phyloP scores from a whole-genome alignment of 805 yeast genomes.

The Zygosaccharomyces gambellarensis region DNA sequence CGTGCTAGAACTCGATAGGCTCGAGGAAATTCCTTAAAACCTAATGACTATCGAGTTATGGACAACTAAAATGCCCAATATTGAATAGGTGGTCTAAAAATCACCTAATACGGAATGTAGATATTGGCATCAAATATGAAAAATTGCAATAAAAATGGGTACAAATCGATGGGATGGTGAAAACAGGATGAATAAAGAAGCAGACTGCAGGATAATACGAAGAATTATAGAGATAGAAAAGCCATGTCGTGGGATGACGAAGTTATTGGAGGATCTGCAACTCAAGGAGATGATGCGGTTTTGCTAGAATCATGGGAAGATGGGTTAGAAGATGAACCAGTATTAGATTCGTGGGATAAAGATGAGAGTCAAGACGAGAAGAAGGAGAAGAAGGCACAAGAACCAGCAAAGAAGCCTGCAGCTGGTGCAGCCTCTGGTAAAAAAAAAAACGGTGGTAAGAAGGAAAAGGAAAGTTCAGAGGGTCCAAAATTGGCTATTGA shows the following conservation, averaged over 20 bases:
- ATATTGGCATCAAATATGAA: background rate
- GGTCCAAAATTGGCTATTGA: constrained; percentile 53
- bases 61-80: background rate
- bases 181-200: no score
- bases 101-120: background rate
- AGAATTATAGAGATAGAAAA: background rate
- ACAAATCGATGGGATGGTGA: constrained; percentile 3
- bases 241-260: constrained; percentile 68
- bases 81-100: background rate
- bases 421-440: constrained; percentile 20
- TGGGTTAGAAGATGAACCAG: constrained; percentile 62
- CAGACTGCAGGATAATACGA: background rate
- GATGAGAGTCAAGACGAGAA: constrained; percentile 59
- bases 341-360: constrained; percentile 86
- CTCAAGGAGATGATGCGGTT: constrained; percentile 44
- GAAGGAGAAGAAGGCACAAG: constrained; percentile 32
- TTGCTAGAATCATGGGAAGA: constrained; percentile 75
- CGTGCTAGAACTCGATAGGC: background rate
- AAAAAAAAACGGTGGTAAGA: constrained; percentile 29
- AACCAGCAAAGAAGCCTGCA: constrained; percentile 24
- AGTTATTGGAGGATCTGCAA: constrained; percentile 69
- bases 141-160: background rate
- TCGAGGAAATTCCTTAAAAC: background rate
- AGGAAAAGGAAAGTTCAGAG: constrained; percentile 39
- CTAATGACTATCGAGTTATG: background rate